Base-by-base conservation (phyloP, 2,329 filamentous ascomycete genomes). In the Cladosporium cucumerinum region DNA sequence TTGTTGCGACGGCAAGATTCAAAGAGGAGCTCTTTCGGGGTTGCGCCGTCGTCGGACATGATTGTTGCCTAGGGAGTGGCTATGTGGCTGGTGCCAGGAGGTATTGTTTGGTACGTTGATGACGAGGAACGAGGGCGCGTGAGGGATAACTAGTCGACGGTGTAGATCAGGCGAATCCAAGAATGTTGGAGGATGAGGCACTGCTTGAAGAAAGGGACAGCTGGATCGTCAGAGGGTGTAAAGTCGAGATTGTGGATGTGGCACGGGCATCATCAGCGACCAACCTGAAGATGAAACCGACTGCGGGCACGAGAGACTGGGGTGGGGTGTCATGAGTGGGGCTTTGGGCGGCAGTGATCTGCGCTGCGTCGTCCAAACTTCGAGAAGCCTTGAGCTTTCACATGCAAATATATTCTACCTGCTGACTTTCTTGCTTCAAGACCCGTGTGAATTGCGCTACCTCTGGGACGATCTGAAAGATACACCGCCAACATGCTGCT, bases 1-100 rank as follows among this genome's bases (percentile, higher is more conserved):
- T 98, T 97, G 84, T 98, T 94, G 74, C 93, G 87, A 67, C 94
- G 92, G 81, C 91, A 96, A 72, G 95, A 92, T 82, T 96, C 94
- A 79, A 98, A 87, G 72, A 98, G 86, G 74, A 91, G 86, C 82
- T 98, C 94, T 77, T 89, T 85, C 55, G 88, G 87, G 66, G 91
- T 91, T 71, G 94, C 94, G 76, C 94, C 95, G 90, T 96, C 71
- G 67, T 74, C 72, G 72, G 62, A 66, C 72, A 72, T 72, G 64
- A 57, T 68, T 65, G 59, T 68, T 61, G 60, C 48, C 49, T 54
- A 16, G 57, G 25, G 23, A 10, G 18, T 11, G 8, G 49, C 32
- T 5, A 16, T 36, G 49, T 32, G 16, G 49, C 16, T 30, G 10
- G 23, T 61, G 23, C 36, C 57, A 60, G 57, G 48, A 39, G 59